Percentiles rank a stretch among this genome's conserved stretches.
These are phyloP conservation scores for Brassica carinata DNA, from an alignment of 345 rosid genomes.

Conservation along the genomic window DNA sequence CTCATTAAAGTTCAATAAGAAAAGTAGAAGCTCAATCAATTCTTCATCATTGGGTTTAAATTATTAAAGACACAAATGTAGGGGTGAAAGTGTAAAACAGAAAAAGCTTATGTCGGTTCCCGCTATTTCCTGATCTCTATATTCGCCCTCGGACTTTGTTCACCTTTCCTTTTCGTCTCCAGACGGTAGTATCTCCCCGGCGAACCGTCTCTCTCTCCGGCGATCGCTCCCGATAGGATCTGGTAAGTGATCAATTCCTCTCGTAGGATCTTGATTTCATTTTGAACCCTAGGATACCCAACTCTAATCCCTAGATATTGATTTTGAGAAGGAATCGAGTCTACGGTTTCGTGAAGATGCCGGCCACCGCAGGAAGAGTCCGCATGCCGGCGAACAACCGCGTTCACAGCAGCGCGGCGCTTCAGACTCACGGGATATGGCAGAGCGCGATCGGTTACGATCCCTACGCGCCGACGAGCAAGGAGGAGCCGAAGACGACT, in stretches of 20 bases:
- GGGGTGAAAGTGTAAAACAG: too few species aligned
- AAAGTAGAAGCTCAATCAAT: too few species aligned
- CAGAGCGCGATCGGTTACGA: slow-evolving; percentile 96
- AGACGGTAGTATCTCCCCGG: background rate
- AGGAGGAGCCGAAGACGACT: slow-evolving; percentile 67
- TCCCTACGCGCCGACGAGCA: slow-evolving; percentile 83
- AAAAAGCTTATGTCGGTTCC: background rate
- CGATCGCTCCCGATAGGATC: slow-evolving; percentile 3
- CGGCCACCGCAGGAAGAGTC: slow-evolving; percentile 99
- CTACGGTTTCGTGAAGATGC: slow-evolving; percentile 61
- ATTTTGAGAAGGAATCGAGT: background rate
- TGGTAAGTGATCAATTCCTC: slow-evolving; percentile 3
- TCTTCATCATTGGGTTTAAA: too few species aligned
- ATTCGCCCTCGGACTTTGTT: background rate
- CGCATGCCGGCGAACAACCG: slow-evolving; percentile 99
- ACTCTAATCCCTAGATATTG: background rate
- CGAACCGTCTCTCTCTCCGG: background rate
- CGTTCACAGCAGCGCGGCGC: slow-evolving; percentile 98
- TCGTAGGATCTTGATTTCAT: background rate
- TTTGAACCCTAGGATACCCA: slow-evolving; percentile 4
- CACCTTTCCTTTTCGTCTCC: background rate
- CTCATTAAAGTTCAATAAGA: too few species aligned
- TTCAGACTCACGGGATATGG: slow-evolving; percentile 98
- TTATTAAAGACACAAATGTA: too few species aligned
- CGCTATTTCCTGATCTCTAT: too few species aligned